phyloP scores from a whole-genome alignment of 495 filamentous ascomycete species.

The Neurospora sp. region DNA sequence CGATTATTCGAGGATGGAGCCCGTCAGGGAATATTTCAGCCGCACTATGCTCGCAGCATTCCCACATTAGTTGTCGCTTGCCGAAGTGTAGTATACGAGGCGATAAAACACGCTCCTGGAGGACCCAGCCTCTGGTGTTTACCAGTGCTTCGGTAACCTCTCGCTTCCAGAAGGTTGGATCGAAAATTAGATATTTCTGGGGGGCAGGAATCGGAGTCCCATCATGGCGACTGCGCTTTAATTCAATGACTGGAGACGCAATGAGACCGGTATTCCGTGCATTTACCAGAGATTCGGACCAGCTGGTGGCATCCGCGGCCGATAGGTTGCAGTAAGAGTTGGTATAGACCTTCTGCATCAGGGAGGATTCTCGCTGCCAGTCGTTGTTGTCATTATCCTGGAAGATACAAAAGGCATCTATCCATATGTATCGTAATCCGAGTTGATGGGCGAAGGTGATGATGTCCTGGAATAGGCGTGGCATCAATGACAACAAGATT shows the following conservation, averaged over 20 bases:
- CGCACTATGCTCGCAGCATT: constrained; percentile 1
- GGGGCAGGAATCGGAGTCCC: not conserved
- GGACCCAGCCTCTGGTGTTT: not conserved
- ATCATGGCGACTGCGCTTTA: not conserved
- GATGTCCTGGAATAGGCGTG: not conserved
- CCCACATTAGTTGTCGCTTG: not conserved
- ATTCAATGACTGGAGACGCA: not conserved
- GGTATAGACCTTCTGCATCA: not conserved
- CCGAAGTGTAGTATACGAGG: constrained; percentile 4
- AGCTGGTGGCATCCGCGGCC: not conserved
- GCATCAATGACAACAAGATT: not conserved
- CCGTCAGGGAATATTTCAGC: not conserved
- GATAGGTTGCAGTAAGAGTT: constrained; percentile 1
- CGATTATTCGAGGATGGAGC: not conserved
- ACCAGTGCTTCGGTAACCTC: not conserved
- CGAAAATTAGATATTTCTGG: not conserved
- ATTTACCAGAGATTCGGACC: not conserved
- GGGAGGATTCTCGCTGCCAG: not conserved
- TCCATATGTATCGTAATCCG: not conserved
- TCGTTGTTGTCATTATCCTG: not conserved
- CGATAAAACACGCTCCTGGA: constrained; percentile 1
- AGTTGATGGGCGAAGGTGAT: not conserved
- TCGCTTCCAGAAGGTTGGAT: not conserved
- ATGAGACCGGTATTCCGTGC: not conserved
- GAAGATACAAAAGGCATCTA: not conserved